phyloP scores from a whole-genome alignment of 148 eudicot species.

The Drosera capensis region DNA sequence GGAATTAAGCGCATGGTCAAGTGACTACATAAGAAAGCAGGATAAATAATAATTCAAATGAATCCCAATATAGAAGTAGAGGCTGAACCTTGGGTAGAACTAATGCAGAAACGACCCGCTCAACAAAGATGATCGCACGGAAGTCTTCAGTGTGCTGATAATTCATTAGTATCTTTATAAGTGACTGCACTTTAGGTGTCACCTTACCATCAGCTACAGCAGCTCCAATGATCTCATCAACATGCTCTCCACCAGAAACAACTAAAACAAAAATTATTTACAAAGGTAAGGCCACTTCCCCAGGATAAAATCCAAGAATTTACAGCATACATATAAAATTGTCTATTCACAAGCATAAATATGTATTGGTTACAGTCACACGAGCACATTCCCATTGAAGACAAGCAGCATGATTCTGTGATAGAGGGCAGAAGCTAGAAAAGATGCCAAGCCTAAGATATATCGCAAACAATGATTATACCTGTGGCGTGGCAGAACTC shows the following conservation, averaged over 20 bases:
- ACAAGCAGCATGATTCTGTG: no score
- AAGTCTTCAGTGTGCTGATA: constrained; percentile 86
- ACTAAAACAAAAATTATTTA: constrained; percentile 23
- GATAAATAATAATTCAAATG: constrained; percentile 1
- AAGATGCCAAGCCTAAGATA: no score
- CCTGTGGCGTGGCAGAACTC: no score
- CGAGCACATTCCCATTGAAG: no score
- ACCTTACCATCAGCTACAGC: constrained; percentile 98
- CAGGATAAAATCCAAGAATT: no score
- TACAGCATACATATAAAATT: no score
- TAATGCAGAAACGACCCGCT: constrained; percentile 89
- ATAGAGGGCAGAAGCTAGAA: no score
- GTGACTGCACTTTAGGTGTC: constrained; percentile 92
- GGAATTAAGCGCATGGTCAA: constrained; percentile 1
- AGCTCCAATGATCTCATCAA: constrained; percentile 89
- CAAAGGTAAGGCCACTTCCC: no score
- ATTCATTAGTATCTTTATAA: constrained; percentile 74
- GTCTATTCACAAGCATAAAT: no score
- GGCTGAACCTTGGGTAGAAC: constrained; percentile 88
- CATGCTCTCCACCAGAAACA: constrained; percentile 98
- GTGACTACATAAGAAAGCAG: constrained; percentile 5
- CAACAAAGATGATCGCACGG: constrained; percentile 92
- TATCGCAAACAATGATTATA: no score
- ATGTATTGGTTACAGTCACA: no score
- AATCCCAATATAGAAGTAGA: neutral